Evolutionary conservation across 1,284 basidiomycete genomes (phyloP), one percentile per base, ranked within the genome.

Genomic region (Ceraceosorus guamensis): DNA sequence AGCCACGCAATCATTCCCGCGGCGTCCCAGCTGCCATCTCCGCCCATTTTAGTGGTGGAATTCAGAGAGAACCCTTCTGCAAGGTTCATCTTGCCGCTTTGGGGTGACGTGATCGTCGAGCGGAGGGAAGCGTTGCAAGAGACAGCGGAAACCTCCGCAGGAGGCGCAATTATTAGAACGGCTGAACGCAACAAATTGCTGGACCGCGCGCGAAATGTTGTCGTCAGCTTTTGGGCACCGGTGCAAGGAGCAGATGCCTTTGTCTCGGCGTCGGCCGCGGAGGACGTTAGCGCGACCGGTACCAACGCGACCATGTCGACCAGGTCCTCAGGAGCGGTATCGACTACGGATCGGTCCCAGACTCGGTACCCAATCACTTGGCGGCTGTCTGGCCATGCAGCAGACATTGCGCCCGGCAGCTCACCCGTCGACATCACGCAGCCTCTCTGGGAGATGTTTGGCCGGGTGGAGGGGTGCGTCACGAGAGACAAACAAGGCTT

Each of bases 1-100:
- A 24, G 39, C 34, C n/a, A 44, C 49, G 35, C 24, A 24, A 24
- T 30, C n/a, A 50, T 32, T 24, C 34, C 39, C 10, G 50, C 33
- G 11, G 13, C 37, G 14, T 51, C 7, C 51, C 47, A 24, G 24
- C 24, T 24, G 14, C 24, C 50, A 41, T 54, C 48, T 33, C 71
- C 70, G n/a, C 73, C 73, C 0, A 65, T 75, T 47, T 59, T 75
- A 30, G 53, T 72, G 6, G 65, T 75, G 37, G 73, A 75, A 53
- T 75, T 72, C 56, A 66, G 69, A n/a, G 73, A 75, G 50, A 71
- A 72, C 43, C 66, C 70, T 14, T 65, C 61, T 56, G 62, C 68
- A 54, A 61, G 70, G 50, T 74, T 73, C 57, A 60, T 71, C 33
- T 61, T 75, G 5, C 73, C 73, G 1, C 50, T 75, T 39, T 74